Conservation (phyloP, 306 rosid species). For the Hylodesmum podocarpum region DNA sequence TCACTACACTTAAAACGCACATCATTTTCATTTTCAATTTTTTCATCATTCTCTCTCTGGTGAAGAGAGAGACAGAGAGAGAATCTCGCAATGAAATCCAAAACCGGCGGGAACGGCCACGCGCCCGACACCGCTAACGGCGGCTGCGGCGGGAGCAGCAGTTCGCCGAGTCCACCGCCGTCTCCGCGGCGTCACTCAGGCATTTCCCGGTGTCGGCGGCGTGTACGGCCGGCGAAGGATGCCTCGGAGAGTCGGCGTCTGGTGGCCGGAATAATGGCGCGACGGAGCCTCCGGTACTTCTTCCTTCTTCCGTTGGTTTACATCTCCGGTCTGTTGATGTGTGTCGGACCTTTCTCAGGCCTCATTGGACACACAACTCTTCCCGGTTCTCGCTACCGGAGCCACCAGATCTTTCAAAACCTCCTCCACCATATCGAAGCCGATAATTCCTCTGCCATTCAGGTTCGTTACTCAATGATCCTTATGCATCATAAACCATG, state of each 20-base stretch:
- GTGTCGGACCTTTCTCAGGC: constrained; percentile 78
- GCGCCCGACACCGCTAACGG: constrained; percentile 34
- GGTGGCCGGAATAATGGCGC: constrained; percentile 52
- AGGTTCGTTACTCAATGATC: constrained; percentile 44
- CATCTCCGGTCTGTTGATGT: constrained; percentile 81
- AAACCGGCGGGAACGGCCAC: constrained; percentile 47
- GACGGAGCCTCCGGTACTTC: constrained; percentile 71
- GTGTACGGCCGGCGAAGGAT: constrained; percentile 52
- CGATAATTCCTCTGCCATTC: constrained; percentile 73
- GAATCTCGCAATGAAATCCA: constrained; percentile 56
- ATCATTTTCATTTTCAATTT: constrained; percentile 12
- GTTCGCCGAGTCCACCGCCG: constrained; percentile 87
- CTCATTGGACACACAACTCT: constrained; percentile 58
- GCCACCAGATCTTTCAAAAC: constrained; percentile 58
- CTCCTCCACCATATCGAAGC: constrained; percentile 61
- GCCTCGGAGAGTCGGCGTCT: constrained; percentile 35
- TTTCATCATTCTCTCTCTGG: not conserved
- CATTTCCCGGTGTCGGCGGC: constrained; percentile 52
- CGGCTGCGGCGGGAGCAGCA: constrained; percentile 44
- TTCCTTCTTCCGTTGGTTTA: constrained; percentile 75
- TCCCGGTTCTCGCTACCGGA: constrained; percentile 89
- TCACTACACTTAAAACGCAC: not conserved
- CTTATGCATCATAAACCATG: not conserved
- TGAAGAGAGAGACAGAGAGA: not conserved
- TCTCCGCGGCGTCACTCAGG: constrained; percentile 67